These are phyloP conservation scores for Epichloe glyceriae DNA, from an alignment of 2,329 filamentous ascomycete species.

Conservation along the genomic window DNA sequence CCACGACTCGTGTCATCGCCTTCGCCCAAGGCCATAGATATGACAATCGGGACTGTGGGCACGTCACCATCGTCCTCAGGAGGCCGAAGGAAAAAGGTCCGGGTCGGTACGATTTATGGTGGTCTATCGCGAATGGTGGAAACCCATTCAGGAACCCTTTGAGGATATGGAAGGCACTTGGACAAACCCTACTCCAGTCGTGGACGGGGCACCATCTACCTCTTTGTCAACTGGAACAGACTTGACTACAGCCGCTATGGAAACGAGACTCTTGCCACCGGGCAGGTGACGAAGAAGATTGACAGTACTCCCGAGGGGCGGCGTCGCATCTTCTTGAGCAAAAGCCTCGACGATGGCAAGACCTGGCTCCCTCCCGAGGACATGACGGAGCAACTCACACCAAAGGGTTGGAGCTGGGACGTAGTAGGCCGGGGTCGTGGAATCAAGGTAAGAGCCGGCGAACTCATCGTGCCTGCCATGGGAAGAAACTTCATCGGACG, in stretches of 20 bases:
- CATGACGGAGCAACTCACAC: slow-evolving; percentile 11
- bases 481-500: slow-evolving; percentile 13
- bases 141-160: slow-evolving; percentile 15
- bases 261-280: slow-evolving; percentile 10
- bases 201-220: slow-evolving; percentile 18
- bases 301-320: slow-evolving; percentile 12
- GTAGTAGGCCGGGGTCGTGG: slow-evolving; percentile 13
- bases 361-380: slow-evolving; percentile 13
- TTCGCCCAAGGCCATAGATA: slow-evolving; percentile 16
- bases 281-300: slow-evolving; percentile 10
- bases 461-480: slow-evolving; percentile 12
- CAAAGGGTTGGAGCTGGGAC: slow-evolving; percentile 10
- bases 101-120: rapidly evolving
- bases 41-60: slow-evolving; percentile 15
- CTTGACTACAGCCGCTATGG: slow-evolving; percentile 16
- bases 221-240: slow-evolving; percentile 18
- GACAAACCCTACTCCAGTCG: slow-evolving; percentile 18
- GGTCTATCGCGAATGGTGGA: not conserved
- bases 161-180: slow-evolving; percentile 13
- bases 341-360: slow-evolving; percentile 13
- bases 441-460: slow-evolving; percentile 10
- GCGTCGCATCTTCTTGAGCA: slow-evolving; percentile 13
- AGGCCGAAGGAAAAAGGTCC: too few species aligned
- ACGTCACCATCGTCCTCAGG: slow-evolving; percentile 19
- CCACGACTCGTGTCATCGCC: slow-evolving; percentile 14